Percentiles rank a stretch among this genome's conserved stretches.
phyloP scores from a whole-genome alignment of 352 stramenopile genomes.

The Albugo laibachii region DNA sequence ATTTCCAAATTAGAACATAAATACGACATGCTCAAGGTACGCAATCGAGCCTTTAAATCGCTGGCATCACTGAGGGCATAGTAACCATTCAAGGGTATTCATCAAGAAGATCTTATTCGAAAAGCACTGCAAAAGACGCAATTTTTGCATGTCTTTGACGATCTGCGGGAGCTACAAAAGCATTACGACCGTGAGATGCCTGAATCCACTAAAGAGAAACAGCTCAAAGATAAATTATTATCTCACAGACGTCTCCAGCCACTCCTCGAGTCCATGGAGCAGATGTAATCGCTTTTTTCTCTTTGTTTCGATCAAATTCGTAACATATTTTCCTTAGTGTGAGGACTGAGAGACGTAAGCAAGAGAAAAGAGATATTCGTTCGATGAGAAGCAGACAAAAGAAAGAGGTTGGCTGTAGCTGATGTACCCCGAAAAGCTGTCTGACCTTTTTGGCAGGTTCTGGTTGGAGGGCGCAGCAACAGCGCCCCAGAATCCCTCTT shows the following conservation, averaged over 20 bases:
- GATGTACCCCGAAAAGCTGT: too few species aligned
- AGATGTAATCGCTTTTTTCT: constrained; percentile 7
- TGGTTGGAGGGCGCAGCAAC: constrained; percentile 43
- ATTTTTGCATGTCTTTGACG: not conserved
- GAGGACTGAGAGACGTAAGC: constrained; percentile 26
- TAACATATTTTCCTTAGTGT: constrained; percentile 10
- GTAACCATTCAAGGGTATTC: too few species aligned
- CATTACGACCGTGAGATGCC: constrained; percentile 4
- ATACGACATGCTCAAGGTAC: too few species aligned
- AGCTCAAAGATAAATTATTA: too few species aligned
- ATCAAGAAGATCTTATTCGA: too few species aligned
- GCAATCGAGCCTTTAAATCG: constrained; percentile 13
- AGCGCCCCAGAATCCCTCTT: constrained; percentile 43
- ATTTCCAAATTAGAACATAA: too few species aligned
- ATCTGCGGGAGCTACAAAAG: not conserved
- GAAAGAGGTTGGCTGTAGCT: constrained; percentile 4
- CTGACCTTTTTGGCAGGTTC: not conserved
- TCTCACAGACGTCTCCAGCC: constrained; percentile 48
- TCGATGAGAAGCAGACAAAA: constrained; percentile 22
- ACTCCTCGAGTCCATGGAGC: constrained; percentile 29
- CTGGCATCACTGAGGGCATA: not conserved
- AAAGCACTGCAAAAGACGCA: not conserved
- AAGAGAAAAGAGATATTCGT: constrained; percentile 33
- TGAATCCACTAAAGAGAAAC: constrained; percentile 4
- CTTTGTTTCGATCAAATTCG: not conserved